Conservation (phyloP, 805 yeast species). For the Lipomyces sp. region DNA sequence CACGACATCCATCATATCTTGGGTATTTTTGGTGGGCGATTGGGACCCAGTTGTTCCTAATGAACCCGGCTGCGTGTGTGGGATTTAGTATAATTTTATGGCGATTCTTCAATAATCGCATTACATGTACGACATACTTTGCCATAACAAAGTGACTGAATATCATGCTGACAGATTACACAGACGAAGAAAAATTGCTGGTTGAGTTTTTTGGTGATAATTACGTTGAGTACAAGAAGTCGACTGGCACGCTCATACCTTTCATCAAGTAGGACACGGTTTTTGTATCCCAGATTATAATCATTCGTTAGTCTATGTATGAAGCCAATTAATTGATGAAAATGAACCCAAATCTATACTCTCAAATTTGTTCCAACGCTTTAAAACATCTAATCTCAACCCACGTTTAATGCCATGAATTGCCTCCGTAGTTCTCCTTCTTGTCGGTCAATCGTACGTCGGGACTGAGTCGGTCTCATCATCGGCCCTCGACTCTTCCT, state of each 20-base stretch:
- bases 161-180: neutral
- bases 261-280: constrained; percentile 47
- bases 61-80: constrained; percentile 64
- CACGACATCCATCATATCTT: constrained; percentile 87
- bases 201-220: constrained; percentile 71
- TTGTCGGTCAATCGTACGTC: constrained; percentile 11
- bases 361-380: neutral
- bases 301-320: neutral
- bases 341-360: neutral
- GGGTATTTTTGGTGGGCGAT: constrained; percentile 95
- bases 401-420: constrained; percentile 8
- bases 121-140: constrained; percentile 46
- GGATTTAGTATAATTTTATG: constrained; percentile 64
- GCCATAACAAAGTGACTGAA: neutral
- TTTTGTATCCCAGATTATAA: neutral
- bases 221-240: constrained; percentile 58
- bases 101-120: constrained; percentile 71
- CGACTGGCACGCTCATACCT: constrained; percentile 67
- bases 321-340: neutral
- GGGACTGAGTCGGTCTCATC: neutral
- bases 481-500: constrained; percentile 10
- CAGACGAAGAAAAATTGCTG: constrained; percentile 68
- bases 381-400: neutral
- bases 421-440: constrained; percentile 12
- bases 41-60: constrained; percentile 75